Conservation (phyloP, 2,329 filamentous ascomycete species). For the Colletotrichum orchidophilum region DNA sequence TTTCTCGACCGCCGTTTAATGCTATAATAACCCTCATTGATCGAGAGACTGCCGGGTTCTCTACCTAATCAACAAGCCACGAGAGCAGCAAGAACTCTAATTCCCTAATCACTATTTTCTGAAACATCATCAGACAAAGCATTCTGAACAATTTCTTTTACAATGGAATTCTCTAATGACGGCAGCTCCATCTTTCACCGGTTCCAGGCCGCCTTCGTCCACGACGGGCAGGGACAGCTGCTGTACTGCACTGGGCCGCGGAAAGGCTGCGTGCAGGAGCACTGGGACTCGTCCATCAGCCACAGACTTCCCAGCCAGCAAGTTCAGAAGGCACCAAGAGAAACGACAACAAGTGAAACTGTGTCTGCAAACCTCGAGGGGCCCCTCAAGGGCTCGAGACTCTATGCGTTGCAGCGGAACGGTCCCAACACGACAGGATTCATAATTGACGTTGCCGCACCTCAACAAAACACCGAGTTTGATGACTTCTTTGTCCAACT, state of each 20-base stretch:
- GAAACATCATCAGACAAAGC: not conserved
- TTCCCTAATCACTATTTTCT: constrained; percentile 1
- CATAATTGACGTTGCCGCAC: constrained; percentile 3
- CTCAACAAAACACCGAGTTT: constrained; percentile 5
- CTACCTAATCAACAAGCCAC: not conserved
- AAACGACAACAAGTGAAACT: not conserved
- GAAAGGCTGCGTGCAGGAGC: constrained; percentile 12
- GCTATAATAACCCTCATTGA: constrained; percentile 7
- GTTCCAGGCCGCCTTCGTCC: constrained; percentile 28
- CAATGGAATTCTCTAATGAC: constrained; percentile 32
- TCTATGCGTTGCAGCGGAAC: constrained; percentile 18
- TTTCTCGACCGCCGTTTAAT: not conserved
- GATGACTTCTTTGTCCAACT: constrained; percentile 20
- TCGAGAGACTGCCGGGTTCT: not conserved
- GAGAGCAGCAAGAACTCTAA: not conserved
- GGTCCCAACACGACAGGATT: constrained; percentile 7
- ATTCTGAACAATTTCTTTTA: not conserved
- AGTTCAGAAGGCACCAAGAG: not conserved
- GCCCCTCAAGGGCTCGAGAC: not conserved
- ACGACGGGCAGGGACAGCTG: constrained; percentile 28
- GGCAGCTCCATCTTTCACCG: constrained; percentile 32
- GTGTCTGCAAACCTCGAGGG: constrained; percentile 11
- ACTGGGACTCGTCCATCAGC: constrained; percentile 9
- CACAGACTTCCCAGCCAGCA: constrained; percentile 12
- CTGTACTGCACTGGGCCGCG: constrained; percentile 17